Conservation (phyloP, 2,329 filamentous ascomycete species). For the Diaporthe sp. region DNA sequence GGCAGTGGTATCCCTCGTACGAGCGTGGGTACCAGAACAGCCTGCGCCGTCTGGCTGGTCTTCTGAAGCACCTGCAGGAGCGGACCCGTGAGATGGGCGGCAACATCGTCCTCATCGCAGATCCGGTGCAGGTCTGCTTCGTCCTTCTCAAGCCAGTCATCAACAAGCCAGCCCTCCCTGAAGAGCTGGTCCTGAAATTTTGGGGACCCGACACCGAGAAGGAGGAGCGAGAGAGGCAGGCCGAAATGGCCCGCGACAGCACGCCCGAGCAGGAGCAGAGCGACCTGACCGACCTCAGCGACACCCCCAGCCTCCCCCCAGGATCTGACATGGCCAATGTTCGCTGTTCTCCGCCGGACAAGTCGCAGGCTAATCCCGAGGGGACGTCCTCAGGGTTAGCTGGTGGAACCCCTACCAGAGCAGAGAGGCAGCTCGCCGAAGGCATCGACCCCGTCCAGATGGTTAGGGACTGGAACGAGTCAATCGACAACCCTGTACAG, state of each 20-base stretch:
- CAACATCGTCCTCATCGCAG: conserved; percentile 16
- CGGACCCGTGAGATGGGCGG: conserved; percentile 33
- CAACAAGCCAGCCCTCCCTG: neutral
- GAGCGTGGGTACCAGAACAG: conserved; percentile 20
- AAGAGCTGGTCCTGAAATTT: conserved; percentile 22
- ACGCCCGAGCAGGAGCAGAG: conserved; percentile 21
- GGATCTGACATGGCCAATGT: neutral
- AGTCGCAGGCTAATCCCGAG: neutral
- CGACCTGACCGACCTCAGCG: conserved; percentile 29
- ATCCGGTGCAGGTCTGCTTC: conserved; percentile 28
- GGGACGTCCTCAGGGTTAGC: neutral
- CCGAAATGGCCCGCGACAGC: neutral
- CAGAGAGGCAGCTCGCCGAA: neutral
- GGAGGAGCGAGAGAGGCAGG: neutral
- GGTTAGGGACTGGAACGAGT: conserved; percentile 23
- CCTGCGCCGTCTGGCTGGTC: conserved; percentile 26
- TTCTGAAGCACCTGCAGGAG: conserved; percentile 7
- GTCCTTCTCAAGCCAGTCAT: conserved; percentile 17
- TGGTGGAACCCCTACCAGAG: neutral
- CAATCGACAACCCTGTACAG: neutral
- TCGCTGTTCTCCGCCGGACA: too few relatives aligned
- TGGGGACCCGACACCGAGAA: conserved; percentile 23
- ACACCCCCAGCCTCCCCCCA: conserved; percentile 9
- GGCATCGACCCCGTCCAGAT: neutral
- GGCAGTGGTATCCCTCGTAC: conserved; percentile 9